Conservation (phyloP, 2,329 filamentous ascomycete species). For the Rasamsonia emersonii region DNA sequence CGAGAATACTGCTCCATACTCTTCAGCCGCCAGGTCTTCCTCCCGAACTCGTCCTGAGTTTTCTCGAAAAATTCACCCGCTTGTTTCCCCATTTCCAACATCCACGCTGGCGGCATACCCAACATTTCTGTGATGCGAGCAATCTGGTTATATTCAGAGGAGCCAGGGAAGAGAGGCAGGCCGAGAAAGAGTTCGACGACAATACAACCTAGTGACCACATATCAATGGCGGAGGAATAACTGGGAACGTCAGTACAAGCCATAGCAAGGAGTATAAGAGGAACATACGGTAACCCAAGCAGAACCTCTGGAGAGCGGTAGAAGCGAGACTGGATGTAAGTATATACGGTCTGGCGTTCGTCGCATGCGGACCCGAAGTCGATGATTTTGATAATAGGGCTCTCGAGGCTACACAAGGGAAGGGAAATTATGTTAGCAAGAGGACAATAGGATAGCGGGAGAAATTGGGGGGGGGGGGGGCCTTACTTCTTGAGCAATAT, state of each 20-base stretch:
- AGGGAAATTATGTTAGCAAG: constrained; percentile 4
- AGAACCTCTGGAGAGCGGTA: constrained; percentile 95
- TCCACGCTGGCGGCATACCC: constrained; percentile 92
- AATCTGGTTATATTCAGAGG: constrained; percentile 97
- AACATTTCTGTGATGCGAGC: constrained; percentile 97
- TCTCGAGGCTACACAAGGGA: constrained; percentile 70
- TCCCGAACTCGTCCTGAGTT: constrained; percentile 78
- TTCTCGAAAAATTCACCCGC: constrained; percentile 97
- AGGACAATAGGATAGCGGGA: background rate
- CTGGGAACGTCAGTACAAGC: constrained; percentile 20
- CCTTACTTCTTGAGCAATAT: constrained; percentile 86
- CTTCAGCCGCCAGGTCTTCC: constrained; percentile 85
- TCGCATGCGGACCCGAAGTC: constrained; percentile 98
- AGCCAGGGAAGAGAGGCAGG: constrained; percentile 87
- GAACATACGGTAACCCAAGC: constrained; percentile 66
- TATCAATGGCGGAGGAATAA: constrained; percentile 97
- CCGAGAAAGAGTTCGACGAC: constrained; percentile 96
- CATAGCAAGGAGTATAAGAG: background rate
- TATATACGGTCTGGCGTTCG: constrained; percentile 96
- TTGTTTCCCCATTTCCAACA: constrained; percentile 98
- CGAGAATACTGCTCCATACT: constrained; percentile 96
- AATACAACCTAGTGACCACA: constrained; percentile 99
- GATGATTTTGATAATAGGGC: constrained; percentile 99
- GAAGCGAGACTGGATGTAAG: constrained; percentile 97
- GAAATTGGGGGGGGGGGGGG: background rate